phyloP scores from a whole-genome alignment of 306 rosid species.

The Sechiopsis laciniata region DNA sequence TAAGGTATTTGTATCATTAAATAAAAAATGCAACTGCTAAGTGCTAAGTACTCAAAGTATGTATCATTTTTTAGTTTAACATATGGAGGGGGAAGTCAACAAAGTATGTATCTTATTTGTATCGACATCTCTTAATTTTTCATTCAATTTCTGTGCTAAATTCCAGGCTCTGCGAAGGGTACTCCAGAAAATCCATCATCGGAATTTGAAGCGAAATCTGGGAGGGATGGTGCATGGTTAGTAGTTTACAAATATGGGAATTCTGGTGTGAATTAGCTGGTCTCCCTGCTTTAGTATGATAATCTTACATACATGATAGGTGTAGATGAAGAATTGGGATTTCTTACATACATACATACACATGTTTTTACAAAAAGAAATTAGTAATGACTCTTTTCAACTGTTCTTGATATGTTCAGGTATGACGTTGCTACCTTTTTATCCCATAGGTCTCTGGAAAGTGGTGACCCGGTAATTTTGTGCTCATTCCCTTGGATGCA shows the following conservation, averaged over 20 bases:
- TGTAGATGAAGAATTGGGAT: slow-evolving; percentile 9
- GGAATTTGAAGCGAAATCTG: slow-evolving; percentile 98
- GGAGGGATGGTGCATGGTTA: slow-evolving; percentile 99
- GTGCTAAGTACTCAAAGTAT: neutral
- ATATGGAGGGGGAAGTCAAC: neutral
- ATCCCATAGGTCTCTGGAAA: slow-evolving; percentile 80
- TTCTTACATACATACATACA: neutral
- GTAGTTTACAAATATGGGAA: slow-evolving; percentile 32
- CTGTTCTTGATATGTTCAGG: slow-evolving; percentile 42
- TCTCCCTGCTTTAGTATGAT: neutral
- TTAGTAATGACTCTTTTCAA: neutral
- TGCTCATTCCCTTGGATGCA: slow-evolving; percentile 19
- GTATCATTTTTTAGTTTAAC: neutral
- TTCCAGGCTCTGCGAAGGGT: slow-evolving; percentile 49
- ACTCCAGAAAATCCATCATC: slow-evolving; percentile 55
- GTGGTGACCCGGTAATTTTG: slow-evolving; percentile 76
- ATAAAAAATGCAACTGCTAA: neutral
- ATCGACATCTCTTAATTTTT: neutral
- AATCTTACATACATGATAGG: neutral
- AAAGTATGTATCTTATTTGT: neutral
- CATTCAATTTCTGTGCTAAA: slow-evolving; percentile 32
- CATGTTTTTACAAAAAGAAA: neutral
- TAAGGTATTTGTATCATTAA: neutral
- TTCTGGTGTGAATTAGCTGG: slow-evolving; percentile 13
- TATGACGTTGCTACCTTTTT: slow-evolving; percentile 79